Conservation (phyloP, 345 rosid species). For the Litchi chinensis region DNA sequence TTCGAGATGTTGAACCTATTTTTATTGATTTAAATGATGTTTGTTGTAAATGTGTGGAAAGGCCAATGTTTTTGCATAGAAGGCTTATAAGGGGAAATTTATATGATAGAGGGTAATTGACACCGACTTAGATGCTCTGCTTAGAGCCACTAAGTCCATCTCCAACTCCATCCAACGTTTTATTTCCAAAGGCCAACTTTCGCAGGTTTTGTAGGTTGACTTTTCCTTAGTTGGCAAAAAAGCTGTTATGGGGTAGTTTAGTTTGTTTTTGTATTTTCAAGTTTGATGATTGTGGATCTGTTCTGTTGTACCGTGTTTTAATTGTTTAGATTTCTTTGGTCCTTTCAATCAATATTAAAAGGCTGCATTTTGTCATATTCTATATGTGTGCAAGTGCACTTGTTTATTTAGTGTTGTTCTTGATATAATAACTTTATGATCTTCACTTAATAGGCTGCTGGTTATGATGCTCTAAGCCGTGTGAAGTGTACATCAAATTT, state of each 20-base stretch:
- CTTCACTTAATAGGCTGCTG: constrained; percentile 46
- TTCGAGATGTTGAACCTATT: too few species aligned
- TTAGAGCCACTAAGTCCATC: constrained; percentile 57
- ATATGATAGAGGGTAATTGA: too few species aligned
- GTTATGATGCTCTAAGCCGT: constrained; percentile 60
- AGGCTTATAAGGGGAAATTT: too few species aligned
- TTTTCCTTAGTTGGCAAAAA: neutral
- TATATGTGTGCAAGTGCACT: neutral
- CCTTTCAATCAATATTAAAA: neutral
- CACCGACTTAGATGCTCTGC: constrained; percentile 63
- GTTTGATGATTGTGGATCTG: neutral
- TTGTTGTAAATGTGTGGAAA: too few species aligned
- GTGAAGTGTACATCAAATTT: constrained; percentile 58
- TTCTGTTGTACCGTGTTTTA: neutral
- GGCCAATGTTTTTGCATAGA: too few species aligned
- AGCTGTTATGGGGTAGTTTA: neutral
- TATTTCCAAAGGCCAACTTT: constrained; percentile 61
- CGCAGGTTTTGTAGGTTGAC: constrained; percentile 43
- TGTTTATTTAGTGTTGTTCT: neutral
- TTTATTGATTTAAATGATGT: too few species aligned
- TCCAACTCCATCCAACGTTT: constrained; percentile 59
- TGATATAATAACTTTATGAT: neutral
- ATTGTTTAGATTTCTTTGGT: neutral
- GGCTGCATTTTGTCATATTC: neutral
- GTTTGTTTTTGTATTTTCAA: neutral